These are phyloP conservation scores for Yamadazyma mexicana DNA, from an alignment of 1,139 yeast genomes.

Conservation along the genomic window DNA sequence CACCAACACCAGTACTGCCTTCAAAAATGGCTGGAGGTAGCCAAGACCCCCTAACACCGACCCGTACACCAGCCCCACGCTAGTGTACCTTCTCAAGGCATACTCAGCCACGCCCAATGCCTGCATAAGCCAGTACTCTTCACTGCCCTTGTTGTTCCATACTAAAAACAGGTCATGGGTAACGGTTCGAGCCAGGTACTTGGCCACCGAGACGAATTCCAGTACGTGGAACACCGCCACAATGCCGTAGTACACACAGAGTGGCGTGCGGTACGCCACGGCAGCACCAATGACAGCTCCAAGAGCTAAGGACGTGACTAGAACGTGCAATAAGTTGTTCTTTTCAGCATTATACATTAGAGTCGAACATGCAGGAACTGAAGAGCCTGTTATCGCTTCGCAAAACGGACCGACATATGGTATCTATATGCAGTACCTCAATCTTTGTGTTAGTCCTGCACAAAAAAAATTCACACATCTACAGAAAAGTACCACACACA, in stretches of 20 bases:
- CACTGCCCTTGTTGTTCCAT: constrained; percentile 37
- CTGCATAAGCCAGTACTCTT: constrained; percentile 34
- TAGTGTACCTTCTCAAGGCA: constrained; percentile 7
- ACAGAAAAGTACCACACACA: not conserved
- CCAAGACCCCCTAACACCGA: not conserved
- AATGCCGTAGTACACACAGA: constrained; percentile 3
- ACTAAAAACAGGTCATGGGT: constrained; percentile 34
- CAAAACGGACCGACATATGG: too few relatives aligned
- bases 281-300: constrained; percentile 19
- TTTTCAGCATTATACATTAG: not conserved
- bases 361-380: too few relatives aligned
- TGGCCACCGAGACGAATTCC: constrained; percentile 30
- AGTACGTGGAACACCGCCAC: constrained; percentile 22
- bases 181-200: constrained; percentile 25
- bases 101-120: constrained; percentile 27
- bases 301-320: constrained; percentile 10
- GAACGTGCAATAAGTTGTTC: constrained; percentile 3
- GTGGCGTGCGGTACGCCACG: not conserved
- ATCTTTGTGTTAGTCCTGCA: too few relatives aligned
- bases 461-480: not conserved
- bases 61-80: too few relatives aligned
- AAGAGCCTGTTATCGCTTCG: too few relatives aligned
- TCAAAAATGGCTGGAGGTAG: too few relatives aligned
- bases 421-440: too few relatives aligned
- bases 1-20: not conserved